A percentile compares a stretch with the other conserved stretches of the same genome.
phyloP scores from a whole-genome alignment of 371 early-diverging fungal species.

The Mortierella sp. region DNA sequence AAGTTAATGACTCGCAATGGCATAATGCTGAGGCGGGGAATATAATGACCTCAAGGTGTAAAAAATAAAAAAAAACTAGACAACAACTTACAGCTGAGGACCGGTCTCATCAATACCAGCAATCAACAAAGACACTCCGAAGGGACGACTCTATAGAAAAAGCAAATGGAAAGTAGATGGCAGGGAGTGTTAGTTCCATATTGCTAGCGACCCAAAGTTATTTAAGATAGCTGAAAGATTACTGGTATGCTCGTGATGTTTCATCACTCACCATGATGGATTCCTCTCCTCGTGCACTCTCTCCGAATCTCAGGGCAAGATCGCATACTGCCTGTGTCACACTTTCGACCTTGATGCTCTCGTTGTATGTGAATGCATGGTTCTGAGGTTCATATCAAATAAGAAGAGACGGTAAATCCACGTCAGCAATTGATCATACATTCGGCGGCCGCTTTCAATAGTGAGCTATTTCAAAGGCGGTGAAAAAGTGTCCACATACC shows the following conservation, averaged over 20 bases:
- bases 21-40: not conserved
- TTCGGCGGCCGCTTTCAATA: not conserved
- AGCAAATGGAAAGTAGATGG: not conserved
- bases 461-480: not conserved
- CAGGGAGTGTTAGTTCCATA: not conserved
- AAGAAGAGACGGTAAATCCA: not conserved
- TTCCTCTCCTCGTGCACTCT: constrained; percentile 95
- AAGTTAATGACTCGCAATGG: not conserved
- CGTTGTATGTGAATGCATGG: constrained; percentile 96
- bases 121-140: constrained; percentile 98
- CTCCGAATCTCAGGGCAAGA: constrained; percentile 97
- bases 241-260: not conserved
- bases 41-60: not conserved
- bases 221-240: not conserved
- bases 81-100: constrained; percentile 88
- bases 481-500: constrained; percentile 59
- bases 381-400: constrained; percentile 63
- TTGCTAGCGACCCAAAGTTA: no score
- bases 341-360: constrained; percentile 94
- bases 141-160: constrained; percentile 89
- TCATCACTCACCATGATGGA: constrained; percentile 86
- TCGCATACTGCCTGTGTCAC: constrained; percentile 98
- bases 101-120: constrained; percentile 98
- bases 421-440: not conserved
- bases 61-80: not conserved